phyloP scores from a whole-genome alignment of 2,329 filamentous ascomycete species.

The Botryotinia narcissicola region DNA sequence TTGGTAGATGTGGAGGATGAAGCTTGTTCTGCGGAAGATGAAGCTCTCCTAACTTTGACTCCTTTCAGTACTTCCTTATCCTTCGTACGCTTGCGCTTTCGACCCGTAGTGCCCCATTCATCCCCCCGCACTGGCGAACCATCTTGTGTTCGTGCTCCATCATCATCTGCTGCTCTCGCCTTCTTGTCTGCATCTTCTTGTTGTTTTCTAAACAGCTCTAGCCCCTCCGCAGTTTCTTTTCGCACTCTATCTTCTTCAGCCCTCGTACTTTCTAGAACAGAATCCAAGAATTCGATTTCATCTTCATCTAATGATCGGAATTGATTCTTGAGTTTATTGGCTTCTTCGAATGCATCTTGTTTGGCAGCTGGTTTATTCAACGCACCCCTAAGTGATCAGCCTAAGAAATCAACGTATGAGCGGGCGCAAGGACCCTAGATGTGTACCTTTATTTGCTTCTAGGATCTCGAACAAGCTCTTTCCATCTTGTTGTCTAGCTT shows the following conservation, averaged over 20 bases:
- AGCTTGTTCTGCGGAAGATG: constrained; percentile 26
- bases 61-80: constrained; percentile 41
- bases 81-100: constrained; percentile 43
- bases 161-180: constrained; percentile 27
- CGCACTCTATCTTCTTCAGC: constrained; percentile 54
- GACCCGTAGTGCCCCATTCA: constrained; percentile 39
- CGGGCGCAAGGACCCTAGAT: constrained; percentile 17
- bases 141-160: constrained; percentile 24
- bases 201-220: constrained; percentile 54
- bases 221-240: constrained; percentile 55
- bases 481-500: constrained; percentile 43
- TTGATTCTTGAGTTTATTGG: constrained; percentile 69
- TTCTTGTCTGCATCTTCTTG: constrained; percentile 43
- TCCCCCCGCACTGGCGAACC: constrained; percentile 34
- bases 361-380: constrained; percentile 60
- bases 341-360: constrained; percentile 78
- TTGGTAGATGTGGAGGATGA: constrained; percentile 5
- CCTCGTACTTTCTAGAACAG: constrained; percentile 50
- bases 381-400: constrained; percentile 39
- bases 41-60: constrained; percentile 37
- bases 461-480: constrained; percentile 71
- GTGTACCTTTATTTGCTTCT: constrained; percentile 75
- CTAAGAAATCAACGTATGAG: constrained; percentile 9
- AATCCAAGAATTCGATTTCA: constrained; percentile 72
- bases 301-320: constrained; percentile 76